Base-by-base conservation (phyloP, 192 early-diverging fungal species). In the Linnemannia hyalina region DNA sequence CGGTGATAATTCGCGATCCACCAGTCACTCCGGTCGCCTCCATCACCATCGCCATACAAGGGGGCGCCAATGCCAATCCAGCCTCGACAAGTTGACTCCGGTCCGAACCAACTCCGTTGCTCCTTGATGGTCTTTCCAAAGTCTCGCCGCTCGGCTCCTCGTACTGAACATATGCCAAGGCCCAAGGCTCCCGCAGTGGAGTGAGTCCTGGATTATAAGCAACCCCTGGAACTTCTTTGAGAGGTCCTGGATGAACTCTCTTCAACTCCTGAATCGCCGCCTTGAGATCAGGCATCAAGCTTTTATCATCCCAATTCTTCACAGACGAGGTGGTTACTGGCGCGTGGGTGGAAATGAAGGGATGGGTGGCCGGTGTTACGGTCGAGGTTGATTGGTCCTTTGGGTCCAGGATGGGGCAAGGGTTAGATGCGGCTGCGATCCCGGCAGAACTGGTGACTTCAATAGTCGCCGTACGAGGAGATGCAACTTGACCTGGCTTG, bases 31-130 rank as follows among this genome's bases (percentile, higher is more conserved):
- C 23, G 1, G 75, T 15, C 22, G 49, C 80, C 41, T 86, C 83
- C 83, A 86, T 86, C 22, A 81, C 75, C 83, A 86, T 86, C 16
- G 83, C 83, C 83, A 86, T 86, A 49, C 83, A 86, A 8, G 83
- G 38, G 1, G 83, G 83, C 1, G 83, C 83, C 11, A 86, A 40
- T 6, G 79, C 55, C 22, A 86, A 40, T 35, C 79, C 83, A 10
- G 47, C 70, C 44, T 85, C 83, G 1, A 35, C 70, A 16, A 76
- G 32, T 35, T 9, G 38, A 9, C 29, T 22, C n/a, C 15, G 38
- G n/a, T n/a, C 11, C 7, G 55, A 26, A 23, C n/a, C 55, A 26
- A 11, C 55, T 9, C n/a, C 9, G 23, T 26, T 60, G n/a, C 55
- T 60, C n/a, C 55, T 60, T 3, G 22, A 1, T 9, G n/a, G 4